Base-by-base conservation (phyloP, 2,329 filamentous ascomycete species). In the Phyllosticta ampelicida region DNA sequence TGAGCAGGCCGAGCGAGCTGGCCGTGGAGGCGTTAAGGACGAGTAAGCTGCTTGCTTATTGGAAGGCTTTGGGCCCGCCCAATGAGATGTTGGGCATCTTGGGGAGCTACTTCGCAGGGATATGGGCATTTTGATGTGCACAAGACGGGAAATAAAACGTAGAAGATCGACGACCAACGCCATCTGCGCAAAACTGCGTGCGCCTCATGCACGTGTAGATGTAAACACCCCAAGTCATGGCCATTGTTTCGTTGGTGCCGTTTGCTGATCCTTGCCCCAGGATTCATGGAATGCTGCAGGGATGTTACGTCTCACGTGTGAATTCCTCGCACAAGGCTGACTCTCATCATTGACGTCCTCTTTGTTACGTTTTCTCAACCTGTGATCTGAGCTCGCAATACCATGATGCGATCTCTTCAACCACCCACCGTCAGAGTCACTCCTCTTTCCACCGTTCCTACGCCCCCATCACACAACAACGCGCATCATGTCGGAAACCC, bases 11-110 rank as follows among this genome's bases (percentile, higher is more conserved):
- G 77, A 79, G 73, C 71, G 73, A 65, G 71, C 75, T 53, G 75
- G 76, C 36, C 70, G 77, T 60, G 77, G 77, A 61, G 77, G 77
- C 62, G 76, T 72, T 57, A 79, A 79, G 74, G 77, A 79, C 64
- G 77, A 79, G 72, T 79, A 78, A 53, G 49, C 28, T n/a, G 48
- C 48, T 36, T 26, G 51, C 23, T 20, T 20, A 9, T 8, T 18
- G 16, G n/a, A 28, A 29, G 10, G 36, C 36, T 16, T 36, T 30
- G 36, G 13, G 26, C 11, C n/a, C 44, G 51, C 16, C 4, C 36
- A 10, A 16, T 9, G n/a, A 36, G 8, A 26, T 26, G 23, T 13
- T 49, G 56, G 56, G n/a, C 9, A 52, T 50, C 8, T 49, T 11
- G 50, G 18, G 30, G 48, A 18, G 49, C 9, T 9, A 13, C 13